Evolutionary conservation across 108 stramenopile species (phyloP), one percentile per base, ranked within the genome.

Genomic region (Pelagomonas calceolata): DNA sequence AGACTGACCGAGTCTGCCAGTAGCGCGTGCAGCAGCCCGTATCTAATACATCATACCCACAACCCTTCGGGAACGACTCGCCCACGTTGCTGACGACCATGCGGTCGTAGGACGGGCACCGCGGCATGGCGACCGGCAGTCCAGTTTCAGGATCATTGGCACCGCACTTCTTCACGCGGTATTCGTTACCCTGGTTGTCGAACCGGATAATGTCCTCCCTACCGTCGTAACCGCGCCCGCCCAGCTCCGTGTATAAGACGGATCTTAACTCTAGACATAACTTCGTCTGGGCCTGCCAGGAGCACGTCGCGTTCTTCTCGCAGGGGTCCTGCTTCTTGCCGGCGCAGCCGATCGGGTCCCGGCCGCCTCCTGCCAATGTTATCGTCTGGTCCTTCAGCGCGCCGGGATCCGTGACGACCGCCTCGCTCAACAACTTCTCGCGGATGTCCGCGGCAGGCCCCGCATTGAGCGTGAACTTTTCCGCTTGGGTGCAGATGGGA

Each of bases 401-500:
- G 26, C 73, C 74, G 16, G 76, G 72, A 45, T 81, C 73, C 33
- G 43, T n/a, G 32, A 73, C 73, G 26, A 32, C 82, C 18, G 29
- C 36, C 32, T 36, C 30, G 18, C 68, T 21, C n/a, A n/a, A n/a
- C n/a, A n/a, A n/a, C n/a, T n/a, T n/a, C n/a, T n/a, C n/a, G 44
- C 43, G 63, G 64, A 66, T 76, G 70, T 77, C 36, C 65, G 77
- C 14, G 14, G 44, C 44, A 16, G 44, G 44, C 44, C 44, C 67
- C 37, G 76, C 78, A 75, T 89, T 86, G 63, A 80, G 76, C 32
- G 76, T 69, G 66, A 87, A 89, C 34, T 69, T 72, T 66, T 89
- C 85, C 30, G 86, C 86, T 73, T 90, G 90, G 5, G 87, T 86
- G 77, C 92, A 93, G 16, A 93, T 92, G 18, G 92, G 92, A 33